Evolutionary conservation across 805 yeast genomes (phyloP), one percentile per base, ranked within the genome.

Genomic region (Saturnispora besseyi): DNA sequence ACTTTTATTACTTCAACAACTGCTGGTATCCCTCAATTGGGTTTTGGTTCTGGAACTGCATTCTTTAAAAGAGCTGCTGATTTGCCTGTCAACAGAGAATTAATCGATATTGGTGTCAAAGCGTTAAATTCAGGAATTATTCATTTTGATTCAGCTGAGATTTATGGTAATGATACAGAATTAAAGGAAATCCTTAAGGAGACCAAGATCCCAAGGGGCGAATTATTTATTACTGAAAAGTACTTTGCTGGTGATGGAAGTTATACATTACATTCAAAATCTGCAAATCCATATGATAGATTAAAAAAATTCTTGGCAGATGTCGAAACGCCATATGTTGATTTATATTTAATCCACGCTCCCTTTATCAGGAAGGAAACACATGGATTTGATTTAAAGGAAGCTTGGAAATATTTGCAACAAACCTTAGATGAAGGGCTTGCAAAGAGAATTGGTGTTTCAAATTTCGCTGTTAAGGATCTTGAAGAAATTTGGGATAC

Each of bases 391-490:
- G 67, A 73, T 18, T 57, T 81, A 33, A 72, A 69, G 44, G 68
- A 71, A 32, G 78, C 84, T 5, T 84, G 90, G 89, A 59, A 64
- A 41, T 78, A 71, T 48, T 58, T 81, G 53, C 79, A 78, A 49
- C 68, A 69, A 53, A 73, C 79, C 33, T 68, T 73, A 44, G 69
- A 72, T 40, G 72, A 71, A 41, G 89, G 89, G 3, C 45, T 61
- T 5, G 82, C 78, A n/a, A 74, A 76, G 55, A 71, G 76, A 55
- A 80, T 84, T 53, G 91, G 91, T n/a, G 79, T 81, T n/a, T 82
- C 88, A n/a, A 84, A 84, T 63, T 83, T 80, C 56, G 65, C 76
- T 18, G 70, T 69, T 15, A 67, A 63, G 5, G 76, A 78, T 55
- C 59, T 82, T 47, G 66, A 81, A 53, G 62, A 56, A 30, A 62